Conservation (phyloP, 2,329 filamentous ascomycete species). For the Aspergillus luchuensis region DNA sequence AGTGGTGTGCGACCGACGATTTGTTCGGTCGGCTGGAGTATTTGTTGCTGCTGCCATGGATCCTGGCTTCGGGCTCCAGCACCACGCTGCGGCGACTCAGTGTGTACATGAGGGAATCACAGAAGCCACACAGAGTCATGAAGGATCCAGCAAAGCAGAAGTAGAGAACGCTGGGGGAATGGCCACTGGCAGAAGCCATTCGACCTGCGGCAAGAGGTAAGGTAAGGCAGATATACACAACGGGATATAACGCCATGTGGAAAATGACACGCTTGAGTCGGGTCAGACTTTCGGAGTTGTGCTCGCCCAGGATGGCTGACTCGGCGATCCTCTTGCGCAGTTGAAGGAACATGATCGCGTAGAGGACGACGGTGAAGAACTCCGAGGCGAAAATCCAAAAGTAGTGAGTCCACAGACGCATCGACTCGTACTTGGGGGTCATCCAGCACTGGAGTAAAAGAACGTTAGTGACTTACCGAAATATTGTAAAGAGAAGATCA, state of each 20-base stretch:
- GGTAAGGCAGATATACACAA: conserved; percentile 3
- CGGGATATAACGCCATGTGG: conserved; percentile 5
- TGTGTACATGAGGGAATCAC: conserved; percentile 6
- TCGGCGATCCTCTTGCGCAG: conserved; percentile 5
- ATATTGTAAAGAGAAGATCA: too few species aligned
- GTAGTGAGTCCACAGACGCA: conserved; percentile 9
- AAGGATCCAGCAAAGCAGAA: neutral
- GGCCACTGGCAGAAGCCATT: conserved; percentile 2
- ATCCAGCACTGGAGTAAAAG: neutral
- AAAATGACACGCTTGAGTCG: conserved; percentile 5
- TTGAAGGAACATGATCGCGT: conserved; percentile 5
- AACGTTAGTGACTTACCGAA: neutral
- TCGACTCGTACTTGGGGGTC: conserved; percentile 8
- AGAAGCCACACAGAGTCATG: conserved; percentile 3
- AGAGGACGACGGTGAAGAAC: conserved; percentile 6
- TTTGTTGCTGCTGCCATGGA: conserved; percentile 7
- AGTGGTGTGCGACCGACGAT: conserved; percentile 1
- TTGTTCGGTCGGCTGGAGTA: conserved; percentile 6
- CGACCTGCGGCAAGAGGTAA: conserved; percentile 5
- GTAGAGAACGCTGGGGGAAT: conserved; percentile 2
- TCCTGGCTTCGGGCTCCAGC: conserved; percentile 4
- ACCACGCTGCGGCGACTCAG: conserved; percentile 4
- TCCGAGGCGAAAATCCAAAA: conserved; percentile 10
- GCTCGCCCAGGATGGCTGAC: conserved; percentile 6
- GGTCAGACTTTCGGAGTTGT: conserved; percentile 8